Evolutionary conservation across 768 basidiomycete species (phyloP), one percentile per base, ranked within the genome.

Genomic region (Kwoniella newhampshirensis): DNA sequence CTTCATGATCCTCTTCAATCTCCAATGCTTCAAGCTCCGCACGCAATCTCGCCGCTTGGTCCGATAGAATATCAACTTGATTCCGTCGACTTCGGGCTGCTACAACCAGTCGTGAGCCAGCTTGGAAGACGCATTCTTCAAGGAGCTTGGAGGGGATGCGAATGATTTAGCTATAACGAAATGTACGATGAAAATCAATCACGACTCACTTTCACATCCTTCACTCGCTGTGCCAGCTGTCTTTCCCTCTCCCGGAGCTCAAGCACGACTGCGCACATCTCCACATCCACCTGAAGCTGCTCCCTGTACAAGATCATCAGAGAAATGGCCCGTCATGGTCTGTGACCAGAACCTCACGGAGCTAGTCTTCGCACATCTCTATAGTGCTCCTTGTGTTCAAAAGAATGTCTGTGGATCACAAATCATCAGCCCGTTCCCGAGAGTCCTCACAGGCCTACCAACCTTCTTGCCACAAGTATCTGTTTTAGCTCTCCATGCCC

Each of bases 341-440:
- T n/a, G n/a, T n/a, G n/a, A n/a, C n/a, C n/a, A n/a, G n/a, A n/a
- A 2, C 67, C 66, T 68, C 49, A 71, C 69, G 60, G 40, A 26
- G 57, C 32, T 9, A 56, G 44, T 12, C 62, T 51, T 39, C 56
- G 42, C 53, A 71, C 36, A 36, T 56, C 59, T 35, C 45, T 28
- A 43, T 71, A 68, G 8, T 37, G 45, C 27, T 50, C 45, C 13
- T 53, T 32, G 28, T 63, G 55, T 37, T 68, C 60, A n/a, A 68
- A 44, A 11, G 69, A 71, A 41, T 62, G 62, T 25, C 69, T 71
- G 44, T 6, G 13, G 7, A 48, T 28, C n/a, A 21, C 2, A 7
- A 20, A 48, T 9, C 35, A 21, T 41, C 20, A 40, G 60, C 15
- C 5, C 23, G 8, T 37, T 25, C 4, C 35, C 41, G 3, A 2